phyloP scores from a whole-genome alignment of 1,139 yeast genomes.

The Pichia sp. region DNA sequence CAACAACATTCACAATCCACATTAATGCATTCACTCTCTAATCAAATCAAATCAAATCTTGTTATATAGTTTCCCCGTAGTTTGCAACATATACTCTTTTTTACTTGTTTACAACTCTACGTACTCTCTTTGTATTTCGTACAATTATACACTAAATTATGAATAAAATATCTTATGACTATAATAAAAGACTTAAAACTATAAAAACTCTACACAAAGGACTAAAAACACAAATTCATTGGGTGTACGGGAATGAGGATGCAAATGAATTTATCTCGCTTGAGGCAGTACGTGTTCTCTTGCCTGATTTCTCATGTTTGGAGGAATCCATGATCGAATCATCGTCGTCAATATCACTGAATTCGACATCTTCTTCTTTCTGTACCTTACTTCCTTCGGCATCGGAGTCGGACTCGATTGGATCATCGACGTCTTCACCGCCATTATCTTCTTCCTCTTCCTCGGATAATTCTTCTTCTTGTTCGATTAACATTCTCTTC shows the following conservation, averaged over 20 bases:
- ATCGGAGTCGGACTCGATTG: constrained; percentile 14
- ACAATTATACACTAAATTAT: background rate
- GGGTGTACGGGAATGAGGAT: constrained; percentile 18
- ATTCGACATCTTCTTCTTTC: constrained; percentile 15
- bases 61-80: constrained; percentile 7
- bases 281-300: background rate
- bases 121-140: background rate
- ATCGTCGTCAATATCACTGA: constrained; percentile 17
- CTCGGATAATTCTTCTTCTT: background rate
- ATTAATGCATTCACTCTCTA: background rate
- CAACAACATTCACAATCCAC: background rate
- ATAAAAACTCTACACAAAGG: too few relatives aligned
- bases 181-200: too few relatives aligned
- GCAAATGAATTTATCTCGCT: constrained; percentile 17
- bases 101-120: background rate
- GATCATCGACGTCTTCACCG: constrained; percentile 19
- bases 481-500: constrained; percentile 6
- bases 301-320: background rate
- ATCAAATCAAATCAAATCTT: background rate
- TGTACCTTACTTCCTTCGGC: constrained; percentile 1
- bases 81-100: background rate
- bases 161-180: background rate
- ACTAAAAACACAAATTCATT: too few relatives aligned
- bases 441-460: constrained; percentile 6
- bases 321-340: background rate